Percentiles rank a stretch among this genome's conserved stretches.
phyloP scores from a whole-genome alignment of 306 rosid species.

The Macrotyloma uniflorum region DNA sequence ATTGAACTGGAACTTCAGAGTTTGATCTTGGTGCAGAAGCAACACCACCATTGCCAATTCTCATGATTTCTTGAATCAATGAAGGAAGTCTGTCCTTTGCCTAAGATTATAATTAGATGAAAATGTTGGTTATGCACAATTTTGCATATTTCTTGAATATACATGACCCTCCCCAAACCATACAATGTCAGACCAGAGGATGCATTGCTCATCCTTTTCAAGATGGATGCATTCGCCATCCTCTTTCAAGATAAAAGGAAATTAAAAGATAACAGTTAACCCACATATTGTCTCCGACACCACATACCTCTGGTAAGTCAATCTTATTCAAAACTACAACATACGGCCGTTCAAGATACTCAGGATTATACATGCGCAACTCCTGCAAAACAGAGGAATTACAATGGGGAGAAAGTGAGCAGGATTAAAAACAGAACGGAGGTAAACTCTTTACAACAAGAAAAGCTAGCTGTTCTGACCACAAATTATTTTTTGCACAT shows the following conservation, averaged over 20 bases:
- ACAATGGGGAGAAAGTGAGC: slow-evolving; percentile 20
- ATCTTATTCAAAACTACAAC: slow-evolving; percentile 92
- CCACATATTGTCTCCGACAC: slow-evolving; percentile 7
- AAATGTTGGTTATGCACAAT: background rate
- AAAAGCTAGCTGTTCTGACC: slow-evolving; percentile 20
- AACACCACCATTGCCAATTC: slow-evolving; percentile 59
- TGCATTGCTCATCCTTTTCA: no score
- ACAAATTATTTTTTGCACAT: slow-evolving; percentile 17
- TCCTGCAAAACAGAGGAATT: slow-evolving; percentile 64
- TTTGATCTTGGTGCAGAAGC: slow-evolving; percentile 44
- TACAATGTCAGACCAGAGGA: background rate
- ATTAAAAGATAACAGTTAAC: background rate
- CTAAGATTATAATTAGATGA: slow-evolving; percentile 46
- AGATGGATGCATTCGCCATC: background rate
- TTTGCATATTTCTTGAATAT: slow-evolving; percentile 9
- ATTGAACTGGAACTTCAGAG: slow-evolving; percentile 42
- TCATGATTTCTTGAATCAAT: slow-evolving; percentile 67
- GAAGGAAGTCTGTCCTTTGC: slow-evolving; percentile 66
- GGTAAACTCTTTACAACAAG: slow-evolving; percentile 22
- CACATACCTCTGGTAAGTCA: slow-evolving; percentile 85
- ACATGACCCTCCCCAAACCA: background rate
- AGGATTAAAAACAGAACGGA: slow-evolving; percentile 17
- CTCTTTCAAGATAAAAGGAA: slow-evolving; percentile 22
- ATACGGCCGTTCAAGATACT: slow-evolving; percentile 89
- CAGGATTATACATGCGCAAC: slow-evolving; percentile 94